Base-by-base conservation (phyloP, 129 eudicot species). In the Artemisia argyi region DNA sequence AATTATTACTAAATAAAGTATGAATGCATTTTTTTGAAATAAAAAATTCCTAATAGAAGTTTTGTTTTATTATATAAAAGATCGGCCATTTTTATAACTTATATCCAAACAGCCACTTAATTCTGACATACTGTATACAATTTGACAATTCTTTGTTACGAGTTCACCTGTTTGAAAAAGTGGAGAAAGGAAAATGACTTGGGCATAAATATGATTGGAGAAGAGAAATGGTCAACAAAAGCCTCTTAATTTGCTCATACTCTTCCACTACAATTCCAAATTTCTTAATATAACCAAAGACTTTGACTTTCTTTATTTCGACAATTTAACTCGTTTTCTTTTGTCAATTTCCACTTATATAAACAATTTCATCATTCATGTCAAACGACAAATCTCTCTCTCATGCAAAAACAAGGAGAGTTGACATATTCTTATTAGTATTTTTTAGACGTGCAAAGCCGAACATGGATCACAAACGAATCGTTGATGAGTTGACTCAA, bases 401-500 rank as follows among this genome's bases (percentile, higher is more conserved):
- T 74, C 61, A 65, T 66, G 26, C 72, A 66, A 26, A 28, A 51
- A 28, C 11, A 18, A 1, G 18, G 20, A 55, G 4, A 55, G 61
- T 58, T 42, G 66, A 71, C 53, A 60, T 60, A 28, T 42, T 11
- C 42, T 53, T 28, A 52, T 49, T 0, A 73, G 12, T 65, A 20
- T 20, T 0, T 6, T 61, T 5, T 26, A 28, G 57, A 28, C 20
- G 60, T 14, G 30, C 44, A 42, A 57, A 18, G 54, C 5, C 49
- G 39, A 69, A 7, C 32, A 64, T 70, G 71, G 83, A 81, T 63
- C 42, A 47, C 30, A 82, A 68, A 46, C 68, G 59, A 46, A 72
- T 87, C 49, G 58, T 87, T 35, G 73, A 76, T 19, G 89, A 88
- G 85, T 80, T 87, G 55, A 78, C 75, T n/a, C 79, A 79, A 83